Conservation (phyloP, 257 asterid genomes). For the Echium plantagineum region DNA sequence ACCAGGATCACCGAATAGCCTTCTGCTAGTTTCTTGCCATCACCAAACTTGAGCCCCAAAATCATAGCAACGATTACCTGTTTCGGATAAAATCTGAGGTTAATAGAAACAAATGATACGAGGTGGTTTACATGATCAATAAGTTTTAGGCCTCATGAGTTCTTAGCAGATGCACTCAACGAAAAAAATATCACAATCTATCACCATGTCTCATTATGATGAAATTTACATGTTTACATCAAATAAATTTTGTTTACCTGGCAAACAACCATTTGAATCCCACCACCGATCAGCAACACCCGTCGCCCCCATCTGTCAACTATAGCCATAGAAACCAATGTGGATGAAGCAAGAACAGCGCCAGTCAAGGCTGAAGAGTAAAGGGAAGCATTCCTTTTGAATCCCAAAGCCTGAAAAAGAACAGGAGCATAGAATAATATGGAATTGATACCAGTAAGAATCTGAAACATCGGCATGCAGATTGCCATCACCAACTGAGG, state of each 20-base stretch:
- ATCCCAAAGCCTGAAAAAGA: slow-evolving; percentile 42
- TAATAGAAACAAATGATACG: too few species aligned
- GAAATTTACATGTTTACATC: neutral
- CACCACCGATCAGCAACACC: slow-evolving; percentile 55
- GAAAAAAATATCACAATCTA: too few species aligned
- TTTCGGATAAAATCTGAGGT: neutral
- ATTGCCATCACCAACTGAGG: slow-evolving; percentile 34
- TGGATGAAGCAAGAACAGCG: slow-evolving; percentile 28
- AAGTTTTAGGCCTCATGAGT: too few species aligned
- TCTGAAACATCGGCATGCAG: slow-evolving; percentile 47
- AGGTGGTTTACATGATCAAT: too few species aligned
- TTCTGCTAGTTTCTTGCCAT: slow-evolving; percentile 48
- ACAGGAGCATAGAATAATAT: slow-evolving; percentile 57
- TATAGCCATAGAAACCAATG: slow-evolving; percentile 28
- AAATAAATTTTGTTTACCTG: slow-evolving; percentile 28
- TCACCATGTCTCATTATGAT: neutral
- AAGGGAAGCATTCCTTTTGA: slow-evolving; percentile 29
- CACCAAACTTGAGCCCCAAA: slow-evolving; percentile 48
- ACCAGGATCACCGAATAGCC: slow-evolving; percentile 47
- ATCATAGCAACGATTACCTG: slow-evolving; percentile 51
- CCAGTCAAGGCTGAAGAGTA: slow-evolving; percentile 40
- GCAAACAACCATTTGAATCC: slow-evolving; percentile 57
- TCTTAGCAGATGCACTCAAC: too few species aligned
- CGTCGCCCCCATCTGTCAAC: slow-evolving; percentile 36
- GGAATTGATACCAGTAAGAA: slow-evolving; percentile 57